Evolutionary conservation across 805 yeast species (phyloP), one percentile per base, ranked within the genome.

Genomic region (Candida krabiensis): DNA sequence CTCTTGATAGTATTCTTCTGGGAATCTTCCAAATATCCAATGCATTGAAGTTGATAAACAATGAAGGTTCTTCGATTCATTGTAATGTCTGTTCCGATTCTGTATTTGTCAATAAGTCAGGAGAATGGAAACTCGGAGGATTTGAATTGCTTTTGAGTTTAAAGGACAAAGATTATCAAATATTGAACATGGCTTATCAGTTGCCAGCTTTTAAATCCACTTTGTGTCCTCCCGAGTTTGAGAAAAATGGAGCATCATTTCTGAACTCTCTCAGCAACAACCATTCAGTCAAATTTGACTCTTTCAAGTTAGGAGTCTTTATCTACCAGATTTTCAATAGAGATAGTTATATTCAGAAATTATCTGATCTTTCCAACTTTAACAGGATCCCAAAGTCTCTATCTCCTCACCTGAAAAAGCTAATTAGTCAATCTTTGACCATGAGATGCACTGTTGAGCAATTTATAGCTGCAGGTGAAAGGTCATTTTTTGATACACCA

Each of bases 111-210:
- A 83, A 76, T 38, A 73, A 70, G 21, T 55, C 69, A 12, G 96
- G 96, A 11, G 95, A 85, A 53, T 87, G 96, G 91, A 82, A 79
- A 42, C 56, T 90, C 19, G 84, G 85, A 41, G 96, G 96, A 1
- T 79, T 89, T 52, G 97, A 90, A 59, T 59, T 82, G 1, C 61
- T 79, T 24, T 71, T 83, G 2, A 73, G 68, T 38, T 56, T 73
- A 29, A 64, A 73, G 4, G 80, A 71, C 14, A 67, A 62, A 34
- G 71, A 73, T 15, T 55, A 64, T 56, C n/a, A 50, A 31, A 27
- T 44, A 16, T 23, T 47, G 43, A 29, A 61, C 60, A 18, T 26
- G 36, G 56, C 50, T 5, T 37, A 35, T 41, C 53, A 16, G 51
- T 60, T 51, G 30, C 58, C 46, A 38, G 55, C 40, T 28, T 60